A percentile compares a stretch with the other conserved stretches of the same genome.
Conservation (phyloP, 306 rosid species). For the Psophocarpus tetragonolobus region DNA sequence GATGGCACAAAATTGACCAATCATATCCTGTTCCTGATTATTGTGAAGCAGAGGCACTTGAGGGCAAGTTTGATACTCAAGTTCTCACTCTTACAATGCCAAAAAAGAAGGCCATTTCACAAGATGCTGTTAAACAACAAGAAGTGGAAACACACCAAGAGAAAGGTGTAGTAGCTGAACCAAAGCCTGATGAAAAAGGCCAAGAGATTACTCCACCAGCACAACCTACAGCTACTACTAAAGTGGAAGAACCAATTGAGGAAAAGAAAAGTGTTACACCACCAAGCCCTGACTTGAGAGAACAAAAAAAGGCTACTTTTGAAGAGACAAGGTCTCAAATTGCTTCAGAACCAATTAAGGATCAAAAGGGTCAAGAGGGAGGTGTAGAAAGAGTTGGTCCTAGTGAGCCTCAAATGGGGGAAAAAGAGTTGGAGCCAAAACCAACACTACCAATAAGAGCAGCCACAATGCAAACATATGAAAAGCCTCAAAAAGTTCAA, state of each 20-base stretch:
- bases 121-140: constrained; percentile 22
- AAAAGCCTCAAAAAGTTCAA: constrained; percentile 6
- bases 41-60: constrained; percentile 33
- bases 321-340: constrained; percentile 21
- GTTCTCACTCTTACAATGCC: constrained; percentile 54
- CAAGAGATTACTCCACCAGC: constrained; percentile 19
- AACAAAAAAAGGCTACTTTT: neutral
- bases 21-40: constrained; percentile 42
- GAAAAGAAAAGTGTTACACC: constrained; percentile 34
- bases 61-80: constrained; percentile 39
- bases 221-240: neutral
- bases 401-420: too few species aligned
- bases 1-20: constrained; percentile 47
- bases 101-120: constrained; percentile 35
- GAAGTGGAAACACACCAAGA: constrained; percentile 33
- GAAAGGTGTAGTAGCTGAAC: neutral
- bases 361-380: constrained; percentile 22
- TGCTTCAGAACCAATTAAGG: constrained; percentile 7
- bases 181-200: neutral
- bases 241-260: constrained; percentile 12
- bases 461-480: constrained; percentile 7
- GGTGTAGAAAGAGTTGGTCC: neutral
- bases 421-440: constrained; percentile 32
- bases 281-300: constrained; percentile 9
- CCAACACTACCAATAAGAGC: neutral